A percentile compares a stretch with the other conserved stretches of the same genome.
These are phyloP conservation scores for Epichloe gansuensis DNA, from an alignment of 2,329 filamentous ascomycete species.

Conservation along the genomic window DNA sequence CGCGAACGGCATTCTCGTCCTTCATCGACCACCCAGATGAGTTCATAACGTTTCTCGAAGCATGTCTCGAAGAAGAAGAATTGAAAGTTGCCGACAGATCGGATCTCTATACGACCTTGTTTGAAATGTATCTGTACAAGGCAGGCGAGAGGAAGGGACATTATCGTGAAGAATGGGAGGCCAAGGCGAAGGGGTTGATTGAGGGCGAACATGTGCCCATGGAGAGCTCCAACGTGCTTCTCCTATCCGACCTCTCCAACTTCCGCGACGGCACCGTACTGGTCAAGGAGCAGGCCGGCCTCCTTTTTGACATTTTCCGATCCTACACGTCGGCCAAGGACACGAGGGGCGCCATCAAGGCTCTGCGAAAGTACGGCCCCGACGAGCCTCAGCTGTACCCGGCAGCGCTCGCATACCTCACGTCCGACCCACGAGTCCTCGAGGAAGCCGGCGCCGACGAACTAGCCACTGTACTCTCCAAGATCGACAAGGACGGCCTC, in stretches of 20 bases:
- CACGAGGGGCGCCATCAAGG: constrained; percentile 78
- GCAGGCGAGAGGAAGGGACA: constrained; percentile 61
- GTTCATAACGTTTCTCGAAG: constrained; percentile 87
- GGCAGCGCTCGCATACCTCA: constrained; percentile 85
- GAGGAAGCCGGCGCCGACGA: constrained; percentile 76
- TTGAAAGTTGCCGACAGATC: constrained; percentile 63
- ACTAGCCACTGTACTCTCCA: constrained; percentile 63
- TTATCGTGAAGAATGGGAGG: constrained; percentile 64
- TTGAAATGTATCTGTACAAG: constrained; percentile 96
- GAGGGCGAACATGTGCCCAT: constrained; percentile 71
- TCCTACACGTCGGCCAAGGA: constrained; percentile 90
- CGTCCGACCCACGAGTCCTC: constrained; percentile 67
- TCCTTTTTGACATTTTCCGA: constrained; percentile 90
- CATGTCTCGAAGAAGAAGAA: constrained; percentile 59
- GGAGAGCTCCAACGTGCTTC: constrained; percentile 84
- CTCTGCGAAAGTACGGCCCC: constrained; percentile 79
- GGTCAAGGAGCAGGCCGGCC: constrained; percentile 83
- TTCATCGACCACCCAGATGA: constrained; percentile 90
- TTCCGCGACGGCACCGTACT: constrained; percentile 85
- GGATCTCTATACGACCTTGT: constrained; percentile 87
- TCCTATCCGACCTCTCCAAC: constrained; percentile 81
- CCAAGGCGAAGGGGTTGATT: constrained; percentile 80
- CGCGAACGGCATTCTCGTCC: constrained; percentile 82
- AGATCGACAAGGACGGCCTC: constrained; percentile 79
- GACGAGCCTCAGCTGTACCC: constrained; percentile 87